Evolutionary conservation across 2,329 filamentous ascomycete genomes (phyloP).

Genomic region (Neurospora sp.): DNA sequence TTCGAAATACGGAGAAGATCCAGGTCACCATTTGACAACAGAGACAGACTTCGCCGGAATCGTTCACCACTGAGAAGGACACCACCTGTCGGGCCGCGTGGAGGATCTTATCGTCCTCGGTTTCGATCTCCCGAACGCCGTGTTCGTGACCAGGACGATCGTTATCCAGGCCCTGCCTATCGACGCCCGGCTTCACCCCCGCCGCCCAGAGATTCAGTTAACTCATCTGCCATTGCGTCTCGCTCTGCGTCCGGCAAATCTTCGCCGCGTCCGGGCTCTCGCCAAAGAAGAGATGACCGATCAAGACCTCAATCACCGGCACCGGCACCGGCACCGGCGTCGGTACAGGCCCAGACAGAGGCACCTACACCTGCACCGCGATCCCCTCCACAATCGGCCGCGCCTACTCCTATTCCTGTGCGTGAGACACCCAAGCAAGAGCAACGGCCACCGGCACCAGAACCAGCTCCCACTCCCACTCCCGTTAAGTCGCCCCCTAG

Average conservation of each 20-base stretch:
- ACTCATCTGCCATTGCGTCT: constrained; percentile 41
- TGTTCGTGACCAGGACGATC: constrained; percentile 35
- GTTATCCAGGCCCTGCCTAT: constrained; percentile 28
- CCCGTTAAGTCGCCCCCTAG: constrained; percentile 40
- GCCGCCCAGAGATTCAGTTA: constrained; percentile 35
- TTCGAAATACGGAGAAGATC: constrained; percentile 33
- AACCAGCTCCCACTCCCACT: constrained; percentile 18
- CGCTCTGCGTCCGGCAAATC: constrained; percentile 40
- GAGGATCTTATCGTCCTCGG: constrained; percentile 40
- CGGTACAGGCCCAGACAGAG: constrained; percentile 6
- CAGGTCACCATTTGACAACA: constrained; percentile 40
- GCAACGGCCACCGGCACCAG: constrained; percentile 8
- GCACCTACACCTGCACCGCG: constrained; percentile 9
- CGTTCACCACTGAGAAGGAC: constrained; percentile 29
- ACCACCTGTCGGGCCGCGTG: constrained; percentile 28
- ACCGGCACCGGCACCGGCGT: constrained; percentile 17
- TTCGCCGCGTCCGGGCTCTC: constrained; percentile 40
- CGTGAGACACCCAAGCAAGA: constrained; percentile 10
- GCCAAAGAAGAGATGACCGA: constrained; percentile 33
- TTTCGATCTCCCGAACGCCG: constrained; percentile 42
- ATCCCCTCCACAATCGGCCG: constrained; percentile 13
- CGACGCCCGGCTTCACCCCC: constrained; percentile 35
- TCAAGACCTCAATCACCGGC: constrained; percentile 38
- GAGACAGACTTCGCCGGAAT: constrained; percentile 33
- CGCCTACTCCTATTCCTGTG: background rate